Percentiles rank a stretch among this genome's conserved stretches.
These are phyloP conservation scores for Ascodesmis nigricans DNA, from an alignment of 495 filamentous ascomycete species.

Conservation along the genomic window DNA sequence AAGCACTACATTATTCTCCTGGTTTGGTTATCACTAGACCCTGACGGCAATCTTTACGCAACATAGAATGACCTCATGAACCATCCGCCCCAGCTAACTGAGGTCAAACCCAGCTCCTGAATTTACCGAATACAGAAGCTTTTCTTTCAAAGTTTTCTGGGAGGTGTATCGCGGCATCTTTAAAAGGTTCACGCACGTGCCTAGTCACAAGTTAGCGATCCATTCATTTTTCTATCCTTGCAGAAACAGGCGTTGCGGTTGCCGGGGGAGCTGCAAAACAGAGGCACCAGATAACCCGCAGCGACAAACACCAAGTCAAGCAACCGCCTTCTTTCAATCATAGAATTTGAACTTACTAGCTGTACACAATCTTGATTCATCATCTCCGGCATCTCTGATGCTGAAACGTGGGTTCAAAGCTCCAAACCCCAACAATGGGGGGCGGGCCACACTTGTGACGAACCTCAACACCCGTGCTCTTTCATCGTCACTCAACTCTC, in stretches of 20 bases:
- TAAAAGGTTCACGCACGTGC: constrained; percentile 81
- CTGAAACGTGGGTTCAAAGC: constrained; percentile 71
- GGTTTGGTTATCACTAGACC: no score
- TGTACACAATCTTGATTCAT: constrained; percentile 64
- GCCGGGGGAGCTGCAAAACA: no score
- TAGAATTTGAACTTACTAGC: constrained; percentile 43
- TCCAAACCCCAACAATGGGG: constrained; percentile 77
- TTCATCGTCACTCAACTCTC: constrained; percentile 46
- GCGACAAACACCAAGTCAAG: no score
- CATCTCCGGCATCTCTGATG: constrained; percentile 66
- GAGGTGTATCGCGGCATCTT: constrained; percentile 72
- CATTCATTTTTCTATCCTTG: no score
- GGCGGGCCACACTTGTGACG: constrained; percentile 79
- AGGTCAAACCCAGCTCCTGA: constrained; percentile 91
- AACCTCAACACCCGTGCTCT: constrained; percentile 78
- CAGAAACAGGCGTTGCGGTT: no score
- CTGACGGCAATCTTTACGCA: no score
- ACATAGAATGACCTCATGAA: no score
- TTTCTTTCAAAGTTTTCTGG: constrained; percentile 40
- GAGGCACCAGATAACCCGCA: no score
- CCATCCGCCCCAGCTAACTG: no score
- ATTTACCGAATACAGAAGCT: constrained; percentile 75
- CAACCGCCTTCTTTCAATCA: no score
- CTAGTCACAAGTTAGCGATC: constrained; percentile 5
- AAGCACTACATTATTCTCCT: no score